phyloP scores from a whole-genome alignment of 2,329 filamentous ascomycete genomes.

The Aspergillus awamori region DNA sequence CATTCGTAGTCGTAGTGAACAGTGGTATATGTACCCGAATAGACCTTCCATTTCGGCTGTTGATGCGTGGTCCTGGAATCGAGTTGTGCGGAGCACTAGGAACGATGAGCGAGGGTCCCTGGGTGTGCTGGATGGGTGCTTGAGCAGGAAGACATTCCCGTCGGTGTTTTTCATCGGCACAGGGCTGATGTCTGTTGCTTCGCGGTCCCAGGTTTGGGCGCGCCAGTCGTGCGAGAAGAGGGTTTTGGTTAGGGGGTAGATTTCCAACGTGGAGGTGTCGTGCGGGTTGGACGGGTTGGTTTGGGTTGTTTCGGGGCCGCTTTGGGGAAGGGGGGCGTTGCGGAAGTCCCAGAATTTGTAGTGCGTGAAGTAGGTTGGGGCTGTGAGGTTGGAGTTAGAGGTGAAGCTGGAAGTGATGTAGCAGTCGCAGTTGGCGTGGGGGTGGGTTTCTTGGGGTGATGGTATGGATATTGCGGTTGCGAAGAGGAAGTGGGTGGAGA shows the following conservation, averaged over 20 bases:
- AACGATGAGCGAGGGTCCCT: constrained; percentile 29
- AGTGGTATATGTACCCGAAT: constrained; percentile 49
- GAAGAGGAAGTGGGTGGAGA: constrained; percentile 7
- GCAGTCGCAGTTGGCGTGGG: constrained; percentile 45
- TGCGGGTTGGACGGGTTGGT: neutral
- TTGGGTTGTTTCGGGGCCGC: neutral
- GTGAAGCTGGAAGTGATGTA: constrained; percentile 46
- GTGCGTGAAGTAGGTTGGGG: constrained; percentile 53
- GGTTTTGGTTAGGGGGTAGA: constrained; percentile 36
- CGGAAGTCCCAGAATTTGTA: constrained; percentile 58
- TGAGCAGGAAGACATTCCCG: constrained; percentile 51
- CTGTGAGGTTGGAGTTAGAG: constrained; percentile 47
- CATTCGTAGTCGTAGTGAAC: constrained; percentile 52
- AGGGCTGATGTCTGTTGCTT: constrained; percentile 40
- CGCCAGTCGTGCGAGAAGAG: constrained; percentile 43
- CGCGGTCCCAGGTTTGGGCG: constrained; percentile 51
- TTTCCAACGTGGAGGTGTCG: constrained; percentile 8
- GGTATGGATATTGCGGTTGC: constrained; percentile 2
- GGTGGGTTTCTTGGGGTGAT: constrained; percentile 9
- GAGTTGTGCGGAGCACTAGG: constrained; percentile 52
- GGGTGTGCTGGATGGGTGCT: constrained; percentile 23
- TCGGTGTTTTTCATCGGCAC: constrained; percentile 50
- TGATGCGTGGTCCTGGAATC: constrained; percentile 48
- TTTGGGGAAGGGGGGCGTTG: constrained; percentile 36
- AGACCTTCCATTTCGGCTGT: constrained; percentile 53